Conservation (phyloP, 2,329 filamentous ascomycete genomes). For the Botrytis porri region DNA sequence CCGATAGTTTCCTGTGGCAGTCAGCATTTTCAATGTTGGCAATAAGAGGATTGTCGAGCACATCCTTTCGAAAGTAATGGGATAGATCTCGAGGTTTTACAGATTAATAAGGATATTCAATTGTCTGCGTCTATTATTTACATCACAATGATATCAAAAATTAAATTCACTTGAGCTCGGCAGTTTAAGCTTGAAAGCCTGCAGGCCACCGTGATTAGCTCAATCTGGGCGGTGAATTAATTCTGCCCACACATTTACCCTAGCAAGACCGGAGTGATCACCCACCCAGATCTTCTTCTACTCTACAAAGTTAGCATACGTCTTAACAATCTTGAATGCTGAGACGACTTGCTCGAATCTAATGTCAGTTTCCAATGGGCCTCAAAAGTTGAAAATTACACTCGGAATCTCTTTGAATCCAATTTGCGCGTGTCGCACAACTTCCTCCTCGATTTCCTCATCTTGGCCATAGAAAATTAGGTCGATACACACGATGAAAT, state of each 20-base stretch:
- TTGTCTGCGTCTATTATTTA: neutral
- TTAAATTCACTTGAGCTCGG: slow-evolving; percentile 9
- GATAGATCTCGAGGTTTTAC: neutral
- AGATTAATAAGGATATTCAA: neutral
- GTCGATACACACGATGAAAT: slow-evolving; percentile 37
- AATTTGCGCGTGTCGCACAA: slow-evolving; percentile 28
- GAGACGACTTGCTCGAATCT: slow-evolving; percentile 11
- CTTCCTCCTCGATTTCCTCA: slow-evolving; percentile 24
- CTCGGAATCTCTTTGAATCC: slow-evolving; percentile 20
- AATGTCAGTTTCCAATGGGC: slow-evolving; percentile 27
- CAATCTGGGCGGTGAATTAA: slow-evolving; percentile 4
- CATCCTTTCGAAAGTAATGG: neutral
- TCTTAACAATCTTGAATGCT: slow-evolving; percentile 12
- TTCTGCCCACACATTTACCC: slow-evolving; percentile 18
- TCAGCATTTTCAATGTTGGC: neutral
- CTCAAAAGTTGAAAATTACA: slow-evolving; percentile 21
- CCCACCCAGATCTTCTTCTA: slow-evolving; percentile 19
- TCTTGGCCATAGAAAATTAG: slow-evolving; percentile 21
- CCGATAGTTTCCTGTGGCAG: neutral
- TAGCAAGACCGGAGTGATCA: slow-evolving; percentile 18
- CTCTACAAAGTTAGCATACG: slow-evolving; percentile 11
- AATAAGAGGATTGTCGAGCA: neutral
- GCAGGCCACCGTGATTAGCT: slow-evolving; percentile 6
- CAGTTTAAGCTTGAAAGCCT: slow-evolving; percentile 15
- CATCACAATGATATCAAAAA: neutral